These are phyloP conservation scores for Chalara sp. DNA, from an alignment of 2,329 filamentous ascomycete species.

Conservation along the genomic window DNA sequence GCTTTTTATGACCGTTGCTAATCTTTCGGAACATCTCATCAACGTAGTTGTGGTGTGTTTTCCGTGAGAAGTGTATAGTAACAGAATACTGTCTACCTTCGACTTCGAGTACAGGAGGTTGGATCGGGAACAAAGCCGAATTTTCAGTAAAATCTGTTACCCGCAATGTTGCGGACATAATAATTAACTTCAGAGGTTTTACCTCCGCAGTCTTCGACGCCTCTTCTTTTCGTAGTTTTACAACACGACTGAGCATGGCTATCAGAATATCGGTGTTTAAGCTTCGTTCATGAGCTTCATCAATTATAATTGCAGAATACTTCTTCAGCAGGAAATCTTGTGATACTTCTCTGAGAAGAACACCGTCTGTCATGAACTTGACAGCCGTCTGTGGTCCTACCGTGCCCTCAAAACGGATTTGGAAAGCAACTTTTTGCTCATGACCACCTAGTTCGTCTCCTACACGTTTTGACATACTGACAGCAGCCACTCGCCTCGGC, in stretches of 20 bases:
- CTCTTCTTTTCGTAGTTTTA: conserved; percentile 74
- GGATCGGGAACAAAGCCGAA: conserved; percentile 64
- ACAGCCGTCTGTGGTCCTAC: conserved; percentile 75
- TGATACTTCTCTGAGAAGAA: conserved; percentile 82
- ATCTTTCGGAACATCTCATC: conserved; percentile 88
- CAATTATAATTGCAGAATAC: conserved; percentile 90
- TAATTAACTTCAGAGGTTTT: conserved; percentile 82
- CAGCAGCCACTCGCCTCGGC: conserved; percentile 86
- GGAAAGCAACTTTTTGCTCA: conserved; percentile 77
- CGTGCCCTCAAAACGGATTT: conserved; percentile 90
- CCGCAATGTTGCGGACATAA: conserved; percentile 94
- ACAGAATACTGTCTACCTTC: conserved; percentile 91
- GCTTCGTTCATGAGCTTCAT: conserved; percentile 94
- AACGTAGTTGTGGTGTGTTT: conserved; percentile 79
- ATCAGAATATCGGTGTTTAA: conserved; percentile 98
- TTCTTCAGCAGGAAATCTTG: conserved; percentile 83
- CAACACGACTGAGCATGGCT: conserved; percentile 89
- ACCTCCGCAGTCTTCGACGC: conserved; percentile 62
- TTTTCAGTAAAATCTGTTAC: conserved; percentile 90
- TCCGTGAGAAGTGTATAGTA: conserved; percentile 78
- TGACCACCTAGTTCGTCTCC: conserved; percentile 75
- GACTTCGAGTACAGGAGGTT: conserved; percentile 80
- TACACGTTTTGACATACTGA: conserved; percentile 94
- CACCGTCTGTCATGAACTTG: conserved; percentile 99
- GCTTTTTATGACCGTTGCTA: conserved; percentile 76